Evolutionary conservation across 768 basidiomycete species (phyloP).

Genomic region (Exsudoporus frostii): DNA sequence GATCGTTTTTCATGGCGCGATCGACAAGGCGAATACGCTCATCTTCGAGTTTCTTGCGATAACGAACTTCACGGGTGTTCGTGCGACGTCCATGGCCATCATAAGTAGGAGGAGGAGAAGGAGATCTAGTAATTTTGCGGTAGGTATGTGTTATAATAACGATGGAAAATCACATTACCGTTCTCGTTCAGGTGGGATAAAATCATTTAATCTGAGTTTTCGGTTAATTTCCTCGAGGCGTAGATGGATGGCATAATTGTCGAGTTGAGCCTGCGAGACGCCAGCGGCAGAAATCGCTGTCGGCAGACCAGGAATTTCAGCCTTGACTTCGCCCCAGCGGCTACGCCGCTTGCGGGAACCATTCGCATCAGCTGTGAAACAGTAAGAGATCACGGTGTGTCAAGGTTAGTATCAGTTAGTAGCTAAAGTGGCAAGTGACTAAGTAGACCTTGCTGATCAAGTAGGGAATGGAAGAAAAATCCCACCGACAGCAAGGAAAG

Average conservation of each 20-base stretch:
- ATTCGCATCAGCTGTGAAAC: slow-evolving; percentile 68
- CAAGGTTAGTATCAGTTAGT: slow-evolving; percentile 57
- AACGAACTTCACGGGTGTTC: slow-evolving; percentile 97
- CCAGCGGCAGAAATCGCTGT: slow-evolving; percentile 92
- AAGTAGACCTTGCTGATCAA: slow-evolving; percentile 30
- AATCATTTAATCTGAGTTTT: slow-evolving; percentile 90
- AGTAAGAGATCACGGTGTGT: slow-evolving; percentile 40
- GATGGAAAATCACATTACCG: slow-evolving; percentile 43
- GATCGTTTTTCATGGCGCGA: slow-evolving; percentile 95
- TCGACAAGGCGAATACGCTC: slow-evolving; percentile 93
- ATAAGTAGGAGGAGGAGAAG: slow-evolving; percentile 96
- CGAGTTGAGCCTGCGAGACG: slow-evolving; percentile 92
- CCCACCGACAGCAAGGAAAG: slow-evolving; percentile 37
- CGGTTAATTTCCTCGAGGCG: slow-evolving; percentile 97
- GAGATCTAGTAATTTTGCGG: slow-evolving; percentile 54
- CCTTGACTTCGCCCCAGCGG: slow-evolving; percentile 94
- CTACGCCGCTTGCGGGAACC: slow-evolving; percentile 93
- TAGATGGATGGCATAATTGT: slow-evolving; percentile 96
- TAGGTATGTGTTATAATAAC: slow-evolving; percentile 7
- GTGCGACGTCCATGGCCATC: slow-evolving; percentile 97
- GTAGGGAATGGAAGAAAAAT: slow-evolving; percentile 25
- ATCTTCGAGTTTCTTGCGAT: slow-evolving; percentile 92
- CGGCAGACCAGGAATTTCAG: slow-evolving; percentile 88
- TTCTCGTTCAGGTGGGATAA: slow-evolving; percentile 92
- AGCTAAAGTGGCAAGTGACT: slow-evolving; percentile 35